phyloP scores from a whole-genome alignment of 208 protist species.

The Perkinsela sp. region DNA sequence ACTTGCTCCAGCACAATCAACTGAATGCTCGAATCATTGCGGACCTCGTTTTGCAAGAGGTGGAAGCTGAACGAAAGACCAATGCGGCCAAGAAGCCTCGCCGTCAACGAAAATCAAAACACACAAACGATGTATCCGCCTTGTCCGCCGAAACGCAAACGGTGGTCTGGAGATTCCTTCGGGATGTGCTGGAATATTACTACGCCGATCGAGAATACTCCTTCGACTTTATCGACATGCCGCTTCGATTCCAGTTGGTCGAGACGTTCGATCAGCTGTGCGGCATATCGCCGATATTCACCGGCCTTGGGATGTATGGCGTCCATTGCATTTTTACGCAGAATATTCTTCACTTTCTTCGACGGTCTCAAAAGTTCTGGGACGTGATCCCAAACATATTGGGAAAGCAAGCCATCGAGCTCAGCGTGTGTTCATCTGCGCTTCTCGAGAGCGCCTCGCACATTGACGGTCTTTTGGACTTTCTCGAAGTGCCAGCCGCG shows the following conservation, averaged over 20 bases:
- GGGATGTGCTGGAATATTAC: background rate
- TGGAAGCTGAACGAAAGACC: too few species aligned
- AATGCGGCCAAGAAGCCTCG: too few species aligned
- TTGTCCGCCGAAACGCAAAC: too few species aligned
- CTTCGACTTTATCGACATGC: background rate
- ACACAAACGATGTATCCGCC: too few species aligned
- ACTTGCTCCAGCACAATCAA: too few species aligned
- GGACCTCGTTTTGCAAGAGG: too few species aligned
- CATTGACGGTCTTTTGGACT: background rate
- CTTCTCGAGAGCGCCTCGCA: background rate
- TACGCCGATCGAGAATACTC: background rate
- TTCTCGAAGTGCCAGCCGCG: background rate
- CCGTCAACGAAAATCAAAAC: too few species aligned
- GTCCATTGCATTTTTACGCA: background rate
- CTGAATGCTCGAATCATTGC: too few species aligned
- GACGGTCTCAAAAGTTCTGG: background rate
- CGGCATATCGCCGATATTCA: background rate
- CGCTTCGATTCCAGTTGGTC: background rate
- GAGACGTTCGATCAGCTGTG: background rate
- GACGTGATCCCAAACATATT: background rate
- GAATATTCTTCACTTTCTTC: background rate
- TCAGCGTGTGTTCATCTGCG: background rate
- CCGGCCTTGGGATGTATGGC: background rate
- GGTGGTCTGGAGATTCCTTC: too few species aligned
- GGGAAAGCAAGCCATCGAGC: background rate